Percentiles rank a stretch among this genome's conserved stretches.
Conservation (phyloP, 768 basidiomycete species). For the Phanerochaete sordida region DNA sequence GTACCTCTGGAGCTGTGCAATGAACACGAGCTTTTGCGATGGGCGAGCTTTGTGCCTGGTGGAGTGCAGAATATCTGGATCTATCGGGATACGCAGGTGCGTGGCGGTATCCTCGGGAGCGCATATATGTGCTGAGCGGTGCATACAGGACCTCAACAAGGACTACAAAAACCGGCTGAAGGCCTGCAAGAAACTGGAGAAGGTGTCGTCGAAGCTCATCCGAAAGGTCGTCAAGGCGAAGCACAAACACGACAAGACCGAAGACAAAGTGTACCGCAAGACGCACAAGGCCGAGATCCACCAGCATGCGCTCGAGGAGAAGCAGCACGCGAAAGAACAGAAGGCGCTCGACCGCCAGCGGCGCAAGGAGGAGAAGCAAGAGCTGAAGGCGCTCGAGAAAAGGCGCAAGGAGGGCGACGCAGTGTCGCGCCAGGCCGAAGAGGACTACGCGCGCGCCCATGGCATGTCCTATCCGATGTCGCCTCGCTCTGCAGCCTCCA, state of each 20-base stretch:
- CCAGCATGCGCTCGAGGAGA: background rate
- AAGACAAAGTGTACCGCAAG: slow-evolving; percentile 13
- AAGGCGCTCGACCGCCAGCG: background rate
- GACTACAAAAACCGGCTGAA: slow-evolving; percentile 42
- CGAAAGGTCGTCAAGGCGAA: slow-evolving; percentile 25
- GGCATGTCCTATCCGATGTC: background rate
- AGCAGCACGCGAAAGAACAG: background rate
- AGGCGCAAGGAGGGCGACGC: background rate
- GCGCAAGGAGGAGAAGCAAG: background rate
- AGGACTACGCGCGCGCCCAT: background rate
- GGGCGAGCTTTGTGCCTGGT: slow-evolving; percentile 65
- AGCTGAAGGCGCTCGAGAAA: background rate
- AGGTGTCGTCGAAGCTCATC: slow-evolving; percentile 48
- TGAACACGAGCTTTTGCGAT: slow-evolving; percentile 44
- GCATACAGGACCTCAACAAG: slow-evolving; percentile 31
- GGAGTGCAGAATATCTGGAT: slow-evolving; percentile 70
- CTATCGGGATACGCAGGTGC: slow-evolving; percentile 45
- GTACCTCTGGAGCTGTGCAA: slow-evolving; percentile 52
- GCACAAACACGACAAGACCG: slow-evolving; percentile 18
- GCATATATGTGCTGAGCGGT: no score
- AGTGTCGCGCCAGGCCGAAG: background rate
- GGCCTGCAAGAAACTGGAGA: slow-evolving; percentile 52
- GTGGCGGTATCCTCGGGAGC: background rate
- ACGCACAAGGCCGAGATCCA: background rate
- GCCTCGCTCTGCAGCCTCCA: no score